Conservation (phyloP, 148 eudicot genomes). For the Cornus florida region DNA sequence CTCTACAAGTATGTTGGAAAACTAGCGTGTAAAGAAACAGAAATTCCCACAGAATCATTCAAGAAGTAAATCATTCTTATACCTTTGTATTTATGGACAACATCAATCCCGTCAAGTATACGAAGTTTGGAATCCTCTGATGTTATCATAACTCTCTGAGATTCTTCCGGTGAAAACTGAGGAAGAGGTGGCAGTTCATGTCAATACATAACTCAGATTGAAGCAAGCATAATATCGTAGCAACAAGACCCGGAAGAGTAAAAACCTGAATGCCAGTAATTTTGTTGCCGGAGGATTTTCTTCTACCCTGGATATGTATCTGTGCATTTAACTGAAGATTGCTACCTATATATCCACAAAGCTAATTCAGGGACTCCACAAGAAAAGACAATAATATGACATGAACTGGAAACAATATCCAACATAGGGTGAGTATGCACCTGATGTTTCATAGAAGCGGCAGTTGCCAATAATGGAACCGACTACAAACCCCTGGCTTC, state of each 20-base stretch:
- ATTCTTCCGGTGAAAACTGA: slow-evolving; percentile 55
- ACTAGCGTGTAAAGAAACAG: not conserved
- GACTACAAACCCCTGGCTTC: slow-evolving; percentile 61
- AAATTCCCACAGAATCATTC: not conserved
- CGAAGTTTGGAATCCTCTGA: slow-evolving; percentile 71
- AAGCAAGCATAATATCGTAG: not conserved
- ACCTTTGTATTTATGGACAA: slow-evolving; percentile 69
- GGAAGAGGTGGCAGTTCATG: slow-evolving; percentile 4
- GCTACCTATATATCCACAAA: slow-evolving; percentile 32
- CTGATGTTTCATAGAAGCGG: slow-evolving; percentile 59
- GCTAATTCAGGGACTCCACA: not conserved
- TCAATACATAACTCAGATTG: slow-evolving; percentile 16
- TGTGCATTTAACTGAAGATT: slow-evolving; percentile 41
- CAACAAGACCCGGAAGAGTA: not conserved
- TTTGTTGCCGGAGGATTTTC: slow-evolving; percentile 46
- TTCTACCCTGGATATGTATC: slow-evolving; percentile 39
- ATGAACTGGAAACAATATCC: not conserved
- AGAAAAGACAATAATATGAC: not conserved
- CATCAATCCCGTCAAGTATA: slow-evolving; percentile 55
- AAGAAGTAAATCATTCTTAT: slow-evolving; percentile 3
- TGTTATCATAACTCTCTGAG: slow-evolving; percentile 55
- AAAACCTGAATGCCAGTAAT: slow-evolving; percentile 76
- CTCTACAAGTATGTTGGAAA: not conserved
- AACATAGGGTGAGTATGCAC: slow-evolving; percentile 19
- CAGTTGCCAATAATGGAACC: slow-evolving; percentile 71